A percentile compares a stretch with the other conserved stretches of the same genome.
Evolutionary conservation across 75 land plant species (phyloP).

Genomic region (Pinus taeda): DNA sequence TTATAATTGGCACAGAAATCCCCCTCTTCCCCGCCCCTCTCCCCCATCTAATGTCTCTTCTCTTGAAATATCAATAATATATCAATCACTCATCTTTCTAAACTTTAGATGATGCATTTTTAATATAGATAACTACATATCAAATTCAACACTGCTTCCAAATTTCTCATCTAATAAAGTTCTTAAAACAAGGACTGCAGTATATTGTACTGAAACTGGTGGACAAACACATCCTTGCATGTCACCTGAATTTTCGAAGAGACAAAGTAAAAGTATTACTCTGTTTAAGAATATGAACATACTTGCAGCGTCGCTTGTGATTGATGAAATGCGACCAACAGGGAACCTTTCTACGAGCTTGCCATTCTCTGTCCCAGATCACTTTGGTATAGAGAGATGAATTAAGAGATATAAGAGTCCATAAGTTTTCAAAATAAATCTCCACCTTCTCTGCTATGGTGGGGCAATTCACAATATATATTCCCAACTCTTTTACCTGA

Average conservation of each 20-base stretch:
- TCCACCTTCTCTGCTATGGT: slow-evolving; percentile 49
- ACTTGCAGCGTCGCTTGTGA: slow-evolving; percentile 62
- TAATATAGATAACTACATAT: background rate
- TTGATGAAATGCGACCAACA: slow-evolving; percentile 84
- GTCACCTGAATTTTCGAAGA: background rate
- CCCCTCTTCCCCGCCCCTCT: background rate
- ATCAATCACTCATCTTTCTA: background rate
- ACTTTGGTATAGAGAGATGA: slow-evolving; percentile 50
- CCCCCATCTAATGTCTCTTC: background rate
- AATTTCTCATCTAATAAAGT: background rate
- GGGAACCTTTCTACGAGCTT: slow-evolving; percentile 65
- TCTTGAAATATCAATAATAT: background rate
- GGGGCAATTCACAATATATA: slow-evolving; percentile 66
- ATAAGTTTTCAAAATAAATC: slow-evolving; percentile 66
- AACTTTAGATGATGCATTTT: background rate
- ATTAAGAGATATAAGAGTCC: slow-evolving; percentile 69
- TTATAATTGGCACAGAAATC: background rate
- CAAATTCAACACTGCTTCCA: background rate
- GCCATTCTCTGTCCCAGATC: slow-evolving; percentile 78
- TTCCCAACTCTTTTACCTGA: slow-evolving; percentile 88
- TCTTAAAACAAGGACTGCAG: background rate
- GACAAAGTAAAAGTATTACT: background rate
- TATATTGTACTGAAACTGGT: background rate
- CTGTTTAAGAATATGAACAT: slow-evolving; percentile 11
- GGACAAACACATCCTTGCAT: background rate